These are phyloP conservation scores for Sanghuangporus weigelae DNA, from an alignment of 1,284 basidiomycete genomes.

Conservation along the genomic window DNA sequence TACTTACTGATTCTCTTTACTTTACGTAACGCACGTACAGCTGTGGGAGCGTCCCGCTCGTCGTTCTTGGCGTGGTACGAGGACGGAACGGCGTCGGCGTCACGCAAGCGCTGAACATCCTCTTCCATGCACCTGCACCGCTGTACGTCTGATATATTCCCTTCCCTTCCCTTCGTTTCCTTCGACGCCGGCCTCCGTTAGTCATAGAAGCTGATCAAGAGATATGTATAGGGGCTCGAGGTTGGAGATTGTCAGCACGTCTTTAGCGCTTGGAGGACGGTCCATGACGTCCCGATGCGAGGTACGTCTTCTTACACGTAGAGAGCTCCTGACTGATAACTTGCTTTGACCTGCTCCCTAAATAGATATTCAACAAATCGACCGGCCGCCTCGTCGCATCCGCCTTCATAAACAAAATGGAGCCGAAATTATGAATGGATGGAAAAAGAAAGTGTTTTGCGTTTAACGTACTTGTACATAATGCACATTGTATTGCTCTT, in stretches of 20 bases:
- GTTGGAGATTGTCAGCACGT: conserved; percentile 55
- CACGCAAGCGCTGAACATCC: conserved; percentile 60
- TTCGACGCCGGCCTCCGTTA: background rate
- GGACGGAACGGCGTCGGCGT: conserved; percentile 67
- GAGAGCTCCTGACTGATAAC: no score
- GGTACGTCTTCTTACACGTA: conserved; percentile 32
- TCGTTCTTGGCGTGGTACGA: conserved; percentile 54
- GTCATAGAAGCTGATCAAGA: background rate
- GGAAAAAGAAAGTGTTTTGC: background rate
- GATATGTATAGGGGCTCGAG: conserved; percentile 40
- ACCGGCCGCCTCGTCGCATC: conserved; percentile 55
- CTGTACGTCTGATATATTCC: conserved; percentile 34
- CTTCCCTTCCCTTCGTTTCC: background rate
- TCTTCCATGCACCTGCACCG: conserved; percentile 62
- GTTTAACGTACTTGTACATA: background rate
- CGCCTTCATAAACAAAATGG: conserved; percentile 61
- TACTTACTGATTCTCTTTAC: no score
- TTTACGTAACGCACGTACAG: conserved; percentile 27
- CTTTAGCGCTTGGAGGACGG: conserved; percentile 57
- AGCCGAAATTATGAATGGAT: conserved; percentile 31
- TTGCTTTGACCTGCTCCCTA: no score
- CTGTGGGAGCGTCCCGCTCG: conserved; percentile 60
- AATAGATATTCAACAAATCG: conserved; percentile 53
- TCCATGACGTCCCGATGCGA: conserved; percentile 68
- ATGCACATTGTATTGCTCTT: background rate